A percentile compares a stretch with the other conserved stretches of the same genome.
These are phyloP conservation scores for Trichoderma brevicompactum DNA, from an alignment of 2,329 filamentous ascomycete genomes.

Conservation along the genomic window DNA sequence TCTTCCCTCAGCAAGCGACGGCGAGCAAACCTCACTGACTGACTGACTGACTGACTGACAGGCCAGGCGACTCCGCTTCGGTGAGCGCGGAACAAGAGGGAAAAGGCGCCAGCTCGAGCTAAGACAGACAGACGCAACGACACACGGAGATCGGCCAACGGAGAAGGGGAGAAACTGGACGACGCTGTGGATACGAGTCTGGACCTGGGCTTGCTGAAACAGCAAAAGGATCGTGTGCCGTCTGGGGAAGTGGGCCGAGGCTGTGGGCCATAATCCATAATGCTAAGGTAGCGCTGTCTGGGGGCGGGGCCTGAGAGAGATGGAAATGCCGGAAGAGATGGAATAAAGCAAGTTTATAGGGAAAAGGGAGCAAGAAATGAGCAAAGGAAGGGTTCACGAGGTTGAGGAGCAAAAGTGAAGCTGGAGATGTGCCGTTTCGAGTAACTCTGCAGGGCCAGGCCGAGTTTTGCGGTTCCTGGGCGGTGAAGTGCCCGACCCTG, in stretches of 20 bases:
- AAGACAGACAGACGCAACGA: neutral
- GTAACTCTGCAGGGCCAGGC: constrained; percentile 11
- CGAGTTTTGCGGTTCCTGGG: neutral
- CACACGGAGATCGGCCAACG: no score
- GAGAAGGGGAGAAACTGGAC: neutral
- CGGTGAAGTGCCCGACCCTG: neutral
- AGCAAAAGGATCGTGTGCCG: constrained; percentile 28
- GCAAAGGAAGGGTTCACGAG: no score
- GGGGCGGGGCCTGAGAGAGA: constrained; percentile 23
- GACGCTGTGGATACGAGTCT: constrained; percentile 7
- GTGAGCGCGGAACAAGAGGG: constrained; percentile 7
- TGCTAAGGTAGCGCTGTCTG: constrained; percentile 25
- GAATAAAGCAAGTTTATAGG: neutral
- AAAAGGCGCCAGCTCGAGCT: neutral
- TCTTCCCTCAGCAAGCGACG: no score
- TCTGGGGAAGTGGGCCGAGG: constrained; percentile 31
- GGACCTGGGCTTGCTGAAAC: neutral
- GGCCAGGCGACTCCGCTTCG: constrained; percentile 7
- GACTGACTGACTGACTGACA: no score
- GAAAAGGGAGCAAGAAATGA: neutral
- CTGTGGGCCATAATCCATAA: constrained; percentile 19
- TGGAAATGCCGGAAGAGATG: constrained; percentile 1
- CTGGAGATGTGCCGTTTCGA: constrained; percentile 11
- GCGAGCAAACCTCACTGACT: no score
- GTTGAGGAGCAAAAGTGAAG: neutral